Evolutionary conservation across 1,284 basidiomycete genomes (phyloP).

Genomic region (Afroboletus lepidellus): DNA sequence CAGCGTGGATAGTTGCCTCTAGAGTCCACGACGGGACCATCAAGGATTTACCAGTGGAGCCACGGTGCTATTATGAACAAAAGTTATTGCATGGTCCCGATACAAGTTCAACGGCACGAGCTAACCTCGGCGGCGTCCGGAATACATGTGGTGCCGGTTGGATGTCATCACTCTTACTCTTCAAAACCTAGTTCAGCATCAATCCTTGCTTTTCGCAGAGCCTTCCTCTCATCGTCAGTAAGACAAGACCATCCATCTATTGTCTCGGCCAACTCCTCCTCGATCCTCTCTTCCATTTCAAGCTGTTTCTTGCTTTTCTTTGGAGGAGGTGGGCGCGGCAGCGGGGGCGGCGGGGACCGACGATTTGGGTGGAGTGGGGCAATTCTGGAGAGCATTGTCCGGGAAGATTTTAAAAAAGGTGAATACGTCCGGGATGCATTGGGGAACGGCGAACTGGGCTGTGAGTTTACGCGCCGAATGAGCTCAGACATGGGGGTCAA

Average conservation of each 20-base stretch:
- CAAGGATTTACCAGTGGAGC: neutral
- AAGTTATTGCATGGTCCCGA: constrained; percentile 5
- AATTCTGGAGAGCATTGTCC: constrained; percentile 58
- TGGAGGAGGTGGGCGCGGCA: constrained; percentile 58
- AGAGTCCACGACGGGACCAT: neutral
- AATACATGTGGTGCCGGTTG: neutral
- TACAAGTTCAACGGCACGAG: neutral
- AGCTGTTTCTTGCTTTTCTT: constrained; percentile 77
- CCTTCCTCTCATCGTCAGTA: constrained; percentile 60
- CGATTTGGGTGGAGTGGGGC: constrained; percentile 73
- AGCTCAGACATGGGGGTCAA: constrained; percentile 69
- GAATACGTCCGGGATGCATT: constrained; percentile 49
- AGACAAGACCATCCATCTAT: constrained; percentile 72
- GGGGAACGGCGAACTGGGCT: constrained; percentile 61
- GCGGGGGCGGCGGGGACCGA: constrained; percentile 65
- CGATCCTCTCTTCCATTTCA: constrained; percentile 72
- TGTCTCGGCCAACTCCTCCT: constrained; percentile 70
- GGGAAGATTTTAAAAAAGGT: constrained; percentile 63
- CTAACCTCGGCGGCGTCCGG: neutral
- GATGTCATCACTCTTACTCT: constrained; percentile 8
- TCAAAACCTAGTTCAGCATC: constrained; percentile 64
- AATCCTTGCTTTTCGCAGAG: constrained; percentile 57
- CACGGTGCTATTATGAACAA: neutral
- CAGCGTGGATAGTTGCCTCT: neutral
- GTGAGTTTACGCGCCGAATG: constrained; percentile 65